phyloP scores from a whole-genome alignment of 2,329 filamentous ascomycete genomes.

The Epichloe hybrida region DNA sequence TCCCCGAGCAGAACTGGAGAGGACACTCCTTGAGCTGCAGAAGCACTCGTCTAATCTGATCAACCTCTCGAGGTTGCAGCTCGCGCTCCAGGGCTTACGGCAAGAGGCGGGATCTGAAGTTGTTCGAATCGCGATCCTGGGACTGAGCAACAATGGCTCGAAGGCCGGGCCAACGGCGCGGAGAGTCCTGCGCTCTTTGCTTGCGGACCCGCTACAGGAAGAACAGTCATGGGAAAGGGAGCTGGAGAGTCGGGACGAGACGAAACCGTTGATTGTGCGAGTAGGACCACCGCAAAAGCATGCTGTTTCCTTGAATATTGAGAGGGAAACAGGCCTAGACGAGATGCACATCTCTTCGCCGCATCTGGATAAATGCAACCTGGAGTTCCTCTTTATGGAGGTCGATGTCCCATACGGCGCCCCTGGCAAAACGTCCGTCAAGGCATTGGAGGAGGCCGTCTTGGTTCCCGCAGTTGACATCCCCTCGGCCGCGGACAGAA shows the following conservation, averaged over 20 bases:
- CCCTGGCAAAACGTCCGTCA: slow-evolving; percentile 21
- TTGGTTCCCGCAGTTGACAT: slow-evolving; percentile 68
- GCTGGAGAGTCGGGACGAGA: slow-evolving; percentile 36
- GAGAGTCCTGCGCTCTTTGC: slow-evolving; percentile 52
- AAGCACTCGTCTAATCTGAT: slow-evolving; percentile 46
- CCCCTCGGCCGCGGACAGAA: slow-evolving; percentile 48
- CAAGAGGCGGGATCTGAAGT: slow-evolving; percentile 43
- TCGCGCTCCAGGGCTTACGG: slow-evolving; percentile 53
- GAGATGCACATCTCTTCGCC: slow-evolving; percentile 52
- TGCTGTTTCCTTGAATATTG: slow-evolving; percentile 15
- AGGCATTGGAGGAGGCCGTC: slow-evolving; percentile 46
- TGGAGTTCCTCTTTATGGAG: slow-evolving; percentile 51
- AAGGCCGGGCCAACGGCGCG: slow-evolving; percentile 38
- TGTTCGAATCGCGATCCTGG: slow-evolving; percentile 45
- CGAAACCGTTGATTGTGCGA: slow-evolving; percentile 49
- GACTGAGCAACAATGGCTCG: slow-evolving; percentile 25
- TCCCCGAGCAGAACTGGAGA: slow-evolving; percentile 41
- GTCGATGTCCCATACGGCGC: slow-evolving; percentile 25
- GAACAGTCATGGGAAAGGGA: slow-evolving; percentile 54
- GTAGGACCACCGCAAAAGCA: slow-evolving; percentile 24
- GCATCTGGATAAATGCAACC: slow-evolving; percentile 42
- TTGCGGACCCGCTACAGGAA: slow-evolving; percentile 55
- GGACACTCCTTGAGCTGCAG: slow-evolving; percentile 46
- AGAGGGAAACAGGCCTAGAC: slow-evolving; percentile 28
- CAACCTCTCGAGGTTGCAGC: slow-evolving; percentile 56